These are phyloP conservation scores for Boeremia exigua DNA, from an alignment of 2,329 filamentous ascomycete species.

Conservation along the genomic window DNA sequence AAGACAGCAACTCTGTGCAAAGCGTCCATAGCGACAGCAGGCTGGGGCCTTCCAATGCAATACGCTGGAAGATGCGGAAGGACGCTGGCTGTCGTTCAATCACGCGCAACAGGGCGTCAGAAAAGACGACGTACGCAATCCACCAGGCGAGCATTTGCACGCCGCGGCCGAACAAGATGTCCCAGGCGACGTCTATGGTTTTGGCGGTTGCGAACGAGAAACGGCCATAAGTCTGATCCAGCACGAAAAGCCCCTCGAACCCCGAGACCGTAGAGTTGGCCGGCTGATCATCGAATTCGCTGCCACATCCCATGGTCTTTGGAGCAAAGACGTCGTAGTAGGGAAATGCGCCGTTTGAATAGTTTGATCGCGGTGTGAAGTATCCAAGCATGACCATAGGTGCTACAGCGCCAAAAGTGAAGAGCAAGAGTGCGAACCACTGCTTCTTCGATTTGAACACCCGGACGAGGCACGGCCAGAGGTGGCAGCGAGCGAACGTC, in stretches of 20 bases:
- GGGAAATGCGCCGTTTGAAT: background rate
- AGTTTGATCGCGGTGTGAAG: slow-evolving; percentile 1
- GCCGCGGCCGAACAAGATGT: slow-evolving; percentile 43
- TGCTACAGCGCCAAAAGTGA: slow-evolving; percentile 11
- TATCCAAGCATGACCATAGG: slow-evolving; percentile 20
- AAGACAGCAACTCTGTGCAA: slow-evolving; percentile 31
- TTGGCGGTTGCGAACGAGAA: slow-evolving; percentile 44
- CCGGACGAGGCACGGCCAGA: background rate
- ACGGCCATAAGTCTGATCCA: slow-evolving; percentile 32
- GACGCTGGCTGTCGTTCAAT: slow-evolving; percentile 46
- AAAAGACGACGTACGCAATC: slow-evolving; percentile 42
- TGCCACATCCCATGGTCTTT: slow-evolving; percentile 23
- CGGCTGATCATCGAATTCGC: slow-evolving; percentile 5
- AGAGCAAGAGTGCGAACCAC: slow-evolving; percentile 16
- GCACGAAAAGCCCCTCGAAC: slow-evolving; percentile 36
- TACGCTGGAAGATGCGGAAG: slow-evolving; percentile 43
- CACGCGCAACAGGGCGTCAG: slow-evolving; percentile 39
- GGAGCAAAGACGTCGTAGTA: slow-evolving; percentile 20
- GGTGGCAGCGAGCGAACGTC: background rate
- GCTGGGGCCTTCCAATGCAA: slow-evolving; percentile 38
- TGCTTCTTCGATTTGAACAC: slow-evolving; percentile 17
- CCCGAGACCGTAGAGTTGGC: slow-evolving; percentile 27
- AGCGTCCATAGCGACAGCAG: slow-evolving; percentile 34
- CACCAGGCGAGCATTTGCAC: slow-evolving; percentile 40
- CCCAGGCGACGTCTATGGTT: slow-evolving; percentile 46